These are phyloP conservation scores for Dictyostelium capitatum DNA, from an alignment of 78 protist species.

Conservation along the genomic window DNA sequence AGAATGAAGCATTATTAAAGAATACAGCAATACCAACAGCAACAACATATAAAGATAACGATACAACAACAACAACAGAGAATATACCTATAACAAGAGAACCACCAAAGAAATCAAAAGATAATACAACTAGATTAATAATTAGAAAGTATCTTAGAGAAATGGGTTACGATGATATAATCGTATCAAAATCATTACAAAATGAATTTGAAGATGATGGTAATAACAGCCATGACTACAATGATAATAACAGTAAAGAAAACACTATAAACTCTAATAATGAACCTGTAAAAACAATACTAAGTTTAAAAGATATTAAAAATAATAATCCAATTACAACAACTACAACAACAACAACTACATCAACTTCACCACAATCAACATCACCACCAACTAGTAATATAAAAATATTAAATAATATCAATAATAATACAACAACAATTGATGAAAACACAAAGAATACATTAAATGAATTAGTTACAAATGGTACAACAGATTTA, in stretches of 20 bases:
- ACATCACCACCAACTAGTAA: neutral
- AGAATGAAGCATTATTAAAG: constrained; percentile 7
- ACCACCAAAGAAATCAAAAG: constrained; percentile 10
- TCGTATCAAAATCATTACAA: constrained; percentile 34
- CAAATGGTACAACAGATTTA: constrained; percentile 16
- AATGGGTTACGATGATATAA: constrained; percentile 43
- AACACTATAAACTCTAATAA: neutral
- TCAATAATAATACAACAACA: neutral
- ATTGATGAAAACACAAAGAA: neutral
- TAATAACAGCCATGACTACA: neutral
- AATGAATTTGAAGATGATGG: neutral
- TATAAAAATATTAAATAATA: too few relatives aligned
- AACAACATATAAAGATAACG: neutral
- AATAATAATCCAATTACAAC: neutral
- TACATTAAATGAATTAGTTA: neutral
- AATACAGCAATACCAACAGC: neutral
- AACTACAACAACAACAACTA: neutral
- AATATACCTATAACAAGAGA: neutral
- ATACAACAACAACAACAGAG: neutral
- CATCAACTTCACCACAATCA: constrained; percentile 3
- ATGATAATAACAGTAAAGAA: neutral
- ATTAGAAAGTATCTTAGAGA: constrained; percentile 50
- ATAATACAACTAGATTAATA: constrained; percentile 30
- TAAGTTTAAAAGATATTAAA: neutral
- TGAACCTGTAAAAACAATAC: neutral